Evolutionary conservation across 78 protist species (phyloP), one percentile per base, ranked within the genome.

Genomic region (Emiliania huxleyi): DNA sequence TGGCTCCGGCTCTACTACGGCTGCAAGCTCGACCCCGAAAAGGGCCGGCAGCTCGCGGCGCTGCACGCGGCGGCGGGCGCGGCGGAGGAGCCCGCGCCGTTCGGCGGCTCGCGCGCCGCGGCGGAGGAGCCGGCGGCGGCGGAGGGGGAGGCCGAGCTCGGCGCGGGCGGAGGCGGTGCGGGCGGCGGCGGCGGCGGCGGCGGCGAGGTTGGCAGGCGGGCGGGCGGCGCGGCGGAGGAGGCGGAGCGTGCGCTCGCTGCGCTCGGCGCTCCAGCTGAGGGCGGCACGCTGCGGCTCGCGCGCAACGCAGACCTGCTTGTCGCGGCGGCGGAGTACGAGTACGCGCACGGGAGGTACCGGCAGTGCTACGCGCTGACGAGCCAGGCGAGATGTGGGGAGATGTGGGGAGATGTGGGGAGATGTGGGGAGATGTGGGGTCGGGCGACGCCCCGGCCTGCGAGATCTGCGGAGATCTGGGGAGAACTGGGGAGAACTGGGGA

Each of bases 251-350:
- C 73, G 77, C 8, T 37, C 23, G 37, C 77, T 5, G 37, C 77
- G 37, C 77, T 69, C 37, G 37, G 77, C 77, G 73, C 12, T 4
- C n/a, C n/a, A n/a, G n/a, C n/a, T n/a, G 37, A 15, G 8, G 73
- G 73, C 73, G 73, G 73, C 73, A 15, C 5, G 29, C 62, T 52
- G 62, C 62, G 62, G 29, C 62, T 71, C 18, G 21, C 18, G 40
- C 19, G n/a, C 19, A 71, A 35, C 42, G 5, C 11, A 35, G 81
- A 71, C 81, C 5, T 71, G 44, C 5, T 71, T 11, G n/a, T 22
- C 42, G 81, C 81, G 33, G 81, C 81, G 19, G 81, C 81, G 12
- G 81, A 71, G 81, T 71, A 71, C 81, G 37, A 29, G 81, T 71
- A 71, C 42, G 12, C 37, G 23, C 81, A 71, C 42, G 81, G 21